A percentile compares a stretch with the other conserved stretches of the same genome.
These are phyloP conservation scores for Dissophora ornata DNA, from an alignment of 192 early-diverging fungal genomes.

Conservation along the genomic window DNA sequence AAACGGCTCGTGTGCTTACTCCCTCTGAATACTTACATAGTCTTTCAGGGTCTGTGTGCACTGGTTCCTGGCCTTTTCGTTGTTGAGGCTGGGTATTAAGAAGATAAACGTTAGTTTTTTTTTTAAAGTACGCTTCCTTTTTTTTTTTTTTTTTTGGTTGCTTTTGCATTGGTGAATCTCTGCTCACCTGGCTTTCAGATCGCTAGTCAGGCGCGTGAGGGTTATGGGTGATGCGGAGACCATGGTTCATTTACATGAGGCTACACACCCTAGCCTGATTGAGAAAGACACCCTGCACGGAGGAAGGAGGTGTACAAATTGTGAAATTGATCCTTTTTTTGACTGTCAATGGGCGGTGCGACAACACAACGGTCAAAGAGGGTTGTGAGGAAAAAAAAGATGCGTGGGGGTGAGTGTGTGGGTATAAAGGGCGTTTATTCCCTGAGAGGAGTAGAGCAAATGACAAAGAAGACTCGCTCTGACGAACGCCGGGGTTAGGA, in stretches of 20 bases:
- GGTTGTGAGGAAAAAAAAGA: not conserved
- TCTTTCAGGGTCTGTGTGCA: conserved; percentile 21
- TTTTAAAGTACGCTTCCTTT: too few relatives aligned
- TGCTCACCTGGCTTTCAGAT: conserved; percentile 43
- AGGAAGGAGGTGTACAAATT: too few relatives aligned
- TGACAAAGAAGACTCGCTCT: not conserved
- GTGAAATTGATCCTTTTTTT: too few relatives aligned
- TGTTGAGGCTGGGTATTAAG: conserved; percentile 35
- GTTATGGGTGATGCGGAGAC: conserved; percentile 25
- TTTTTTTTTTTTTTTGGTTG: not conserved
- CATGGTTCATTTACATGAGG: conserved; percentile 21
- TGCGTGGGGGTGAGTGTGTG: not conserved
- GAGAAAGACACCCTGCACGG: not conserved
- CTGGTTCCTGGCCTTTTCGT: conserved; percentile 24
- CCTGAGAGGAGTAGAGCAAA: not conserved
- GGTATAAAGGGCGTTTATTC: too few relatives aligned
- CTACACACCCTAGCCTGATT: conserved; percentile 9
- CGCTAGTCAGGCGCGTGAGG: conserved; percentile 37
- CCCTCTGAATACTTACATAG: conserved; percentile 43
- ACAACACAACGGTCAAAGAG: too few relatives aligned
- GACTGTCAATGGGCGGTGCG: too few relatives aligned
- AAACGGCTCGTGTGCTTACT: too few relatives aligned
- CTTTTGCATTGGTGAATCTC: not conserved
- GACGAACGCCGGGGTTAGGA: not conserved
- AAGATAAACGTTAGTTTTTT: too few relatives aligned